phyloP scores from a whole-genome alignment of 2,329 filamentous ascomycete genomes.

The Fusarium equiseti region DNA sequence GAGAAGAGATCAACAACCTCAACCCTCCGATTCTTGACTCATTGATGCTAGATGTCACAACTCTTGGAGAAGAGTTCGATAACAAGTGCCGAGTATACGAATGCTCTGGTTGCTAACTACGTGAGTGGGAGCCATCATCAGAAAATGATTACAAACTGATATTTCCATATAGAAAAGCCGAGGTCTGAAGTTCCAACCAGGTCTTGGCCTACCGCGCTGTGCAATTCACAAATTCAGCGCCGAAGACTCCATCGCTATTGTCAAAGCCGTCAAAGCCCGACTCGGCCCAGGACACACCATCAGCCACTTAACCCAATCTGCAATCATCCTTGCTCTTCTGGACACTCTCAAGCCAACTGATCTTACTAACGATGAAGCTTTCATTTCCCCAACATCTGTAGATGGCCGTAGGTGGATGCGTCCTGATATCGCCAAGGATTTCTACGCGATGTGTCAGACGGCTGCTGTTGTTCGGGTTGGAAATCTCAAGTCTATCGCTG shows the following conservation, averaged over 20 bases:
- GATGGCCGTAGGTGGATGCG: neutral
- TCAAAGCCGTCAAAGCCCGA: neutral
- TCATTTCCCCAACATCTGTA: neutral
- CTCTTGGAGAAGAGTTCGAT: neutral
- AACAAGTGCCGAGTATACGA: neutral
- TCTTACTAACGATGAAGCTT: neutral
- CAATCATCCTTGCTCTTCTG: neutral
- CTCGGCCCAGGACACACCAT: neutral
- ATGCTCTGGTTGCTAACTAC: neutral
- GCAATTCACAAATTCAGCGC: neutral
- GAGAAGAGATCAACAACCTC: neutral
- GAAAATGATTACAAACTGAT: neutral
- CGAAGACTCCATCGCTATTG: neutral
- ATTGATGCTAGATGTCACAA: neutral
- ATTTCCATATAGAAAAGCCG: neutral
- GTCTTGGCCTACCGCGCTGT: neutral
- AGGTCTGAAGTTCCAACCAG: neutral
- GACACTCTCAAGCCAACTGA: neutral
- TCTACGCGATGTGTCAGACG: neutral
- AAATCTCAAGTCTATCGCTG: neutral
- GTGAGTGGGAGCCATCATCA: neutral
- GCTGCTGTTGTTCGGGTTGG: neutral
- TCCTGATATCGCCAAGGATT: neutral
- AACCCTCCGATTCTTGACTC: neutral
- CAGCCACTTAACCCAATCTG: neutral